Base-by-base conservation (phyloP, 208 protist species). In the Vickermania ingenoplastis region DNA sequence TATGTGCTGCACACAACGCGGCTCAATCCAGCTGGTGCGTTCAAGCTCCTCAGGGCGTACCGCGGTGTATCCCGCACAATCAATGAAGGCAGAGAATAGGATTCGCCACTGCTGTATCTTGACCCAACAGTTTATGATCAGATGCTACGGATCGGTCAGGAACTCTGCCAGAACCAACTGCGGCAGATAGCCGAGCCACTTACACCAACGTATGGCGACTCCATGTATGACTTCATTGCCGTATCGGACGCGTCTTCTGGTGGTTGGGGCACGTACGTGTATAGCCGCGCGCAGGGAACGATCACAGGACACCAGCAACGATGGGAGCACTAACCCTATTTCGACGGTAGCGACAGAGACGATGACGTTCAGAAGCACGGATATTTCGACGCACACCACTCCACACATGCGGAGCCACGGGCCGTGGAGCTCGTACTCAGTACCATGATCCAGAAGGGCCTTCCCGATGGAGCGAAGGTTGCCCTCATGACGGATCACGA, bases 1-100 rank as follows among this genome's bases (percentile, higher is more conserved):
- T 13, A 54, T 54, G 50, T 21, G 5, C 50, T 54, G 50, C 50
- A 54, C 50, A 54, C 50, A 5, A 54, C 50, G 11, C 50, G 24
- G 50, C 11, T 54, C 50, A 54, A 54, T 21, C 50, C 50, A 11
- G 50, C 50, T 13, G 7, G 21, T 13, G 24, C 21, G 5, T 54
- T 54, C 24, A 26, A 17, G 22, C 50, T 54, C 11, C 24, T 54
- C 21, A 17, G 11, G 50, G 50, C 50, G 50, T 54, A 54, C 50
- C 50, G 50, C 50, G 50, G 50, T 27, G 50, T 54, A 11, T 54
- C 5, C 22, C 50, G 50, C 22, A 21, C 13, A 25, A 21, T 54
- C 11, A 25, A 17, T 25, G 21, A 26, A 7, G 50, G 50, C 50
- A 28, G 7, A 11, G 23, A 54, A 7, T 54, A 21, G 50, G 50